Evolutionary conservation across 345 rosid species (phyloP), one percentile per base, ranked within the genome.

Genomic region (thale cress (Arabidopsis thaliana)): DNA sequence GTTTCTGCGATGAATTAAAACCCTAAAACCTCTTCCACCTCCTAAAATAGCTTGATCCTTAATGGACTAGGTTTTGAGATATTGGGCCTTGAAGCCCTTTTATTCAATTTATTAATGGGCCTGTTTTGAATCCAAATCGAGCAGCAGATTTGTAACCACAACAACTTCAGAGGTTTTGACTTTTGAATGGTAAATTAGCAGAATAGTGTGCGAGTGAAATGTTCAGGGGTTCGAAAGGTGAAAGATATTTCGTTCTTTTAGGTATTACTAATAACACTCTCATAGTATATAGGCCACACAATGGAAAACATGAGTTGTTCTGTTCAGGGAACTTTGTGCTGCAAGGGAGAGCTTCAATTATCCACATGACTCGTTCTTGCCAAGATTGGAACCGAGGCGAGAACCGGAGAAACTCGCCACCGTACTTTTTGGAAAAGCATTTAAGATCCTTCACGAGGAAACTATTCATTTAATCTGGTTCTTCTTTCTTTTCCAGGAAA

Each of bases 71-170:
- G 68, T 64, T 64, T 46, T 16, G 4, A 4, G 7, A 14, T 16
- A 32, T 64, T 64, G 56, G 69, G 69, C 56, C 69, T 32, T 2
- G 0, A 45, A 46, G 41, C 10, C 30, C 4, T 63, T 44, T 14
- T 0, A 2, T 7, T 44, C 0, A n/a, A 2, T 30, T 64, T 0
- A 16, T 10, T 4, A 9, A 20, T 64, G 41, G 69, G 69, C 69
- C 53, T 64, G 5, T 16, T 16, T 16, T 16, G 20, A 16, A 16
- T 16, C 20, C 20, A 16, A 16, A 16, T 16, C 20, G 20, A 16
- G 20, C 20, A 16, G 20, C 20, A 16, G 20, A 16, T 16, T 16
- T 16, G 20, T 16, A 16, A 16, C 20, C 20, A 16, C 20, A 16
- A 16, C 20, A 16, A 16, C 20, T 16, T 16, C 20, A 16, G 20